Evolutionary conservation across 2,329 filamentous ascomycete species (phyloP), one percentile per base, ranked within the genome.

Genomic region (Epichloe sibirici): DNA sequence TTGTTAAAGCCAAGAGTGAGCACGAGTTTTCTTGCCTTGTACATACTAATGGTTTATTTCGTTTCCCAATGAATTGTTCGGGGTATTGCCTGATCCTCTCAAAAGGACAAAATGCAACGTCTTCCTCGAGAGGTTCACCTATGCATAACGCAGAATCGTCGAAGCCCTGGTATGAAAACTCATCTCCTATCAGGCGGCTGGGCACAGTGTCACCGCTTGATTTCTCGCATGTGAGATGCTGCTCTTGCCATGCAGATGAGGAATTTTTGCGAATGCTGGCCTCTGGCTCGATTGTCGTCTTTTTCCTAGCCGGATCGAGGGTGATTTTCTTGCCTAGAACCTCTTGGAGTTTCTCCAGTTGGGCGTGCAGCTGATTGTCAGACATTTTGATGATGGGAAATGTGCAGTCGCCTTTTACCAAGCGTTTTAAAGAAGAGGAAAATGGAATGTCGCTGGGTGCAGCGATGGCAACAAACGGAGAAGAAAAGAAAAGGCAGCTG

Each of bases 71-170:
- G 62, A 77, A 87, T 51, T 68, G 72, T 56, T 77, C 74, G 0
- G 81, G 79, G 59, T 84, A 89, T 21, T 71, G 73, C 28, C 69
- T 65, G 25, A 88, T 66, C 0, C 79, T 67, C 25, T 69, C 69
- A 72, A 76, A 81, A 0, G 78, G 70, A 40, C 71, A 72, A 57
- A 83, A 77, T 1, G 51, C 48, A 15, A 67, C 62, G 0, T 59
- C 49, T 11, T 61, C 49, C 2, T 58, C 55, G 4, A 62, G 49
- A 2, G 57, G 49, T 23, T 68, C 57, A 1, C 63, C 65, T 7
- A 56, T 51, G 3, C 45, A 51, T 44, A 67, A 65, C 2, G 38
- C 39, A 6, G 57, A 56, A 44, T 48, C 58, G 51, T 66, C 61
- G 28, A 63, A 60, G 1, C 39, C 44, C 21, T 43, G n/a, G 28